Evolutionary conservation across 2,329 filamentous ascomycete species (phyloP), one percentile per base, ranked within the genome.

Genomic region (Fusarium longipes): DNA sequence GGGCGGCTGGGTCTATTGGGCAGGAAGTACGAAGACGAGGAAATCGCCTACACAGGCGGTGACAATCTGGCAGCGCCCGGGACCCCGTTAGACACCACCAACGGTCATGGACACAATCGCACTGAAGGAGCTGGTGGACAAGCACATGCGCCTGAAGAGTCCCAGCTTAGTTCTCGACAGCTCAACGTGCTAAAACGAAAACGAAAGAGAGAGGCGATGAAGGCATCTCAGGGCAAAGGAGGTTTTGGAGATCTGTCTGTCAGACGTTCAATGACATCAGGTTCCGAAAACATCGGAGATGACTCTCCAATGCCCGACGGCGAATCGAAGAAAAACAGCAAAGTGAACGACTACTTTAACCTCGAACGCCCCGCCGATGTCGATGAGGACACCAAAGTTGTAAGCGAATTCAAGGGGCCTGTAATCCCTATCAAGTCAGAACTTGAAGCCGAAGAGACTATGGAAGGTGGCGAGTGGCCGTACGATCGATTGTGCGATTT

Each of bases 111-210:
- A 15, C 57, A 74, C n/a, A 52, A 47, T 15, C 75, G 74, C n/a
- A 71, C 71, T 40, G 82, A 83, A 24, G 77, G 77, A 54, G 63
- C 77, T n/a, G 52, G 77, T 43, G 75, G 75, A 27, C 78, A 82
- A 25, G 75, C 75, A 22, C 82, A 81, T 57, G 72, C 79, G 40
- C 70, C 83, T 4, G 91, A 93, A 65, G 91, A 93, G 73, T 80
- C 86, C 6, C 89, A 89, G 4, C 83, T 99, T 50, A 98, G 96
- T 81, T 95, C 96, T 63, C 89, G 96, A 39, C 96, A 99, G 74
- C 87, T 97, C 20, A 99, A 99, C 74, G 93, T 96, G 51, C 82
- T 99, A 11, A 98, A 98, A 79, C 88, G 96, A 40, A 97, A 98
- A 77, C 89, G 93, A 40, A 99, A 98, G 80, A 89, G 91, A 72